These are phyloP conservation scores for Erysimum pusillum DNA, from an alignment of 441 rosid species.

Conservation along the genomic window DNA sequence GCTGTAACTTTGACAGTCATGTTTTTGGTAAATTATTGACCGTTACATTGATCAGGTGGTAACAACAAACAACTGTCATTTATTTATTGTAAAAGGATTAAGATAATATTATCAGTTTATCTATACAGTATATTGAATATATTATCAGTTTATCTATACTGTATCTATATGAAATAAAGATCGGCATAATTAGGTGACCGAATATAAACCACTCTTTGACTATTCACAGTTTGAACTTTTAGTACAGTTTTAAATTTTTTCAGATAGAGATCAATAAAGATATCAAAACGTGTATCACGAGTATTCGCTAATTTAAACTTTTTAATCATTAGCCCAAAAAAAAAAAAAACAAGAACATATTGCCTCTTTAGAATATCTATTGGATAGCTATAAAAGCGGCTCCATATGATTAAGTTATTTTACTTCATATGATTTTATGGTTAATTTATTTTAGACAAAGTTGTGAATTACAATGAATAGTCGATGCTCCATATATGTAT, in stretches of 20 bases:
- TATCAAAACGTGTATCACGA: conserved; percentile 1
- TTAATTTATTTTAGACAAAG: background rate
- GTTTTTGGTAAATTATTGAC: too few species aligned
- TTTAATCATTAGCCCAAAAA: too few species aligned
- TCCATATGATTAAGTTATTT: background rate
- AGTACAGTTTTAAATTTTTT: too few species aligned
- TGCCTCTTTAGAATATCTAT: conserved; percentile 6
- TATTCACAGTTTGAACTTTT: background rate
- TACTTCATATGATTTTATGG: background rate
- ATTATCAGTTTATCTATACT: background rate
- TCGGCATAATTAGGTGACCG: conserved; percentile 8
- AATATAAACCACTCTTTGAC: conserved; percentile 8
- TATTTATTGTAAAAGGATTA: background rate
- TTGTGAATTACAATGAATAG: background rate
- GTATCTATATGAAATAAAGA: background rate
- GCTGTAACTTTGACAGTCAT: background rate
- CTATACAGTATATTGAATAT: too few species aligned
- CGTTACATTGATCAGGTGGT: too few species aligned
- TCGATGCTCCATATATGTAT: background rate
- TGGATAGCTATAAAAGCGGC: conserved; percentile 12
- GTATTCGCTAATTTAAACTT: background rate
- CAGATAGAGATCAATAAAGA: background rate
- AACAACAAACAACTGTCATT: background rate
- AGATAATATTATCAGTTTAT: too few species aligned
- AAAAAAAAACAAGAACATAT: conserved; percentile 35